These are phyloP conservation scores for Metschnikowia orientalis DNA, from an alignment of 805 yeast species.

Conservation along the genomic window DNA sequence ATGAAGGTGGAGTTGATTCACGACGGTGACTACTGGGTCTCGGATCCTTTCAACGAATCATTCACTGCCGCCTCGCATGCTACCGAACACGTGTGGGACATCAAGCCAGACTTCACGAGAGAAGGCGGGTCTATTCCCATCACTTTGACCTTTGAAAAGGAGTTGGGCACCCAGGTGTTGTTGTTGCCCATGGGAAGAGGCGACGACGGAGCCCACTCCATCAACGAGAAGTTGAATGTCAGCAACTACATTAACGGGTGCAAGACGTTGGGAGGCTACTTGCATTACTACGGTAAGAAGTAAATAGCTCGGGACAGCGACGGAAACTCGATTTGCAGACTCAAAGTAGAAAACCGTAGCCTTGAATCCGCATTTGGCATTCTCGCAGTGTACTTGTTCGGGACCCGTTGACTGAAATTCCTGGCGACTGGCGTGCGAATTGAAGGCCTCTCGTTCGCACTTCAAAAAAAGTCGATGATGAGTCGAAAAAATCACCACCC, in stretches of 20 bases:
- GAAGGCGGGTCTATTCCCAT: conserved; percentile 99
- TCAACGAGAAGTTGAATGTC: conserved; percentile 89
- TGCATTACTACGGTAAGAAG: conserved; percentile 66
- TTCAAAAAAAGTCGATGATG: too few species aligned
- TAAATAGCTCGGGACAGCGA: too few species aligned
- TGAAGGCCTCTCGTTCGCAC: too few species aligned
- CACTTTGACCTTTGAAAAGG: conserved; percentile 87
- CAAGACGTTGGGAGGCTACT: conserved; percentile 88
- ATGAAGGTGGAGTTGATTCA: conserved; percentile 74
- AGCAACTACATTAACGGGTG: conserved; percentile 89
- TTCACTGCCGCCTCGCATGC: conserved; percentile 95
- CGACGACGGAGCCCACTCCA: conserved; percentile 98
- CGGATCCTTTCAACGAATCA: conserved; percentile 87
- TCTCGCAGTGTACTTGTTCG: too few species aligned
- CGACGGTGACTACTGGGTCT: conserved; percentile 95
- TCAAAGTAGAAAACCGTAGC: too few species aligned
- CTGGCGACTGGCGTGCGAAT: too few species aligned
- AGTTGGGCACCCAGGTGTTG: conserved; percentile 78
- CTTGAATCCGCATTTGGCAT: too few species aligned
- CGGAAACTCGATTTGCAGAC: too few species aligned
- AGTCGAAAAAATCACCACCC: too few species aligned
- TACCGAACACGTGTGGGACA: conserved; percentile 89
- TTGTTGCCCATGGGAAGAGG: conserved; percentile 98
- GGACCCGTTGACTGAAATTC: too few species aligned
- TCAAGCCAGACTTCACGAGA: conserved; percentile 94